Conservation (phyloP, 768 basidiomycete species). For the Xerocomellus amylosporus region DNA sequence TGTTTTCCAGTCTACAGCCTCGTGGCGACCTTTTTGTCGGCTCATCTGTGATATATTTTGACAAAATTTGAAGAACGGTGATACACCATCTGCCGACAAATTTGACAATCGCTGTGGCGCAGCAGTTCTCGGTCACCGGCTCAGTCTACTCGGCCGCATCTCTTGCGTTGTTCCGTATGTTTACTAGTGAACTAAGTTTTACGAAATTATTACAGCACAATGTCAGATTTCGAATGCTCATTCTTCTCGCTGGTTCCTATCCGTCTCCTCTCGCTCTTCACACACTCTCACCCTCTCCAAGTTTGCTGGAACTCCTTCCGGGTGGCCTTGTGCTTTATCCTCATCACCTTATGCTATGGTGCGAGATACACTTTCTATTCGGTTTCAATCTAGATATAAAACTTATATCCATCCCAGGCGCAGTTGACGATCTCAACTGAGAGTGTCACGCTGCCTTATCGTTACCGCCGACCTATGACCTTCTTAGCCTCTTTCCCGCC, state of each 20-base stretch:
- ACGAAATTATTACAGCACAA: conserved; percentile 32
- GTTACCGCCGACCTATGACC: conserved; percentile 1
- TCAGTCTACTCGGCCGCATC: conserved; percentile 11
- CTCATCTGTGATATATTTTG: conserved; percentile 7
- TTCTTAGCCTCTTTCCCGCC: conserved; percentile 6
- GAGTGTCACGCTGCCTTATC: conserved; percentile 5
- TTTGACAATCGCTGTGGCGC: conserved; percentile 19
- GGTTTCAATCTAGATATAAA: conserved; percentile 5
- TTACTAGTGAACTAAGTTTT: conserved; percentile 28
- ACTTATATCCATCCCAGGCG: conserved; percentile 8
- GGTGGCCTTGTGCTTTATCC: background rate
- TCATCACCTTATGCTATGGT: conserved; percentile 1
- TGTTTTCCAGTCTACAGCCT: background rate
- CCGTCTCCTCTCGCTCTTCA: background rate
- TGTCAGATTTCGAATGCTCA: conserved; percentile 17
- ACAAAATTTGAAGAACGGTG: conserved; percentile 7
- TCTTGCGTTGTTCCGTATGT: conserved; percentile 17
- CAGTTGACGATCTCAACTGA: conserved; percentile 27
- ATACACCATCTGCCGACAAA: conserved; percentile 5
- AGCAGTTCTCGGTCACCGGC: conserved; percentile 11
- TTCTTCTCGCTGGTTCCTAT: conserved; percentile 13
- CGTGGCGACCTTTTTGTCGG: background rate
- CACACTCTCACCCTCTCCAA: conserved; percentile 3
- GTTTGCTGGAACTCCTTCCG: background rate
- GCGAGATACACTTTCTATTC: background rate